A percentile compares a stretch with the other conserved stretches of the same genome.
Conservation (phyloP, 371 early-diverging fungal genomes). For the Choanephora cucurbitarum region DNA sequence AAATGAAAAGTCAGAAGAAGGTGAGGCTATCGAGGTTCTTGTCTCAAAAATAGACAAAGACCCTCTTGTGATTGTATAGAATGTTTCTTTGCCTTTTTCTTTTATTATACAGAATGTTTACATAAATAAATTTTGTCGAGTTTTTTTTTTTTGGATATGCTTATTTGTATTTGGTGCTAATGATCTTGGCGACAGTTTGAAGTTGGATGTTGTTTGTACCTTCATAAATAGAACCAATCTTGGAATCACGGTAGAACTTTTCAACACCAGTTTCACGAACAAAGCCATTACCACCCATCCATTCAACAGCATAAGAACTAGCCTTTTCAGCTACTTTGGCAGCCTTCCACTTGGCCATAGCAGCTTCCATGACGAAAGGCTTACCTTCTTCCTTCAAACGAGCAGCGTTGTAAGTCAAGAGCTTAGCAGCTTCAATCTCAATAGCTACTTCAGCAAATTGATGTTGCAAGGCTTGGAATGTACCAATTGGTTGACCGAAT, state of each 20-base stretch:
- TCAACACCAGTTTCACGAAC: slow-evolving; percentile 78
- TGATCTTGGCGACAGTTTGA: slow-evolving; percentile 92
- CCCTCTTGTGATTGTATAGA: slow-evolving; percentile 69
- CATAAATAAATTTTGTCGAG: neutral
- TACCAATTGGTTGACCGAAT: slow-evolving; percentile 86
- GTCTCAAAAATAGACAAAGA: slow-evolving; percentile 74
- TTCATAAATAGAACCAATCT: slow-evolving; percentile 89
- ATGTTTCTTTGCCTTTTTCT: neutral
- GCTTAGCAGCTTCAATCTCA: slow-evolving; percentile 95
- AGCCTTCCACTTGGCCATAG: slow-evolving; percentile 96
- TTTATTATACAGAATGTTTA: neutral
- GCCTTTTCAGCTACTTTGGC: slow-evolving; percentile 95
- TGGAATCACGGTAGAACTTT: slow-evolving; percentile 96
- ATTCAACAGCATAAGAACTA: slow-evolving; percentile 91
- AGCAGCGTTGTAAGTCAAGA: slow-evolving; percentile 97
- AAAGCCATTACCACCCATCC: slow-evolving; percentile 98
- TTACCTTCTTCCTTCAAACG: slow-evolving; percentile 93
- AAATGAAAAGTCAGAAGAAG: slow-evolving; percentile 44
- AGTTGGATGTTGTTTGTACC: slow-evolving; percentile 96
- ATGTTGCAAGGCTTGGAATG: slow-evolving; percentile 97
- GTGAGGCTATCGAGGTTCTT: slow-evolving; percentile 58
- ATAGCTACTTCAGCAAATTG: slow-evolving; percentile 95
- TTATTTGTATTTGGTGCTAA: slow-evolving; percentile 69
- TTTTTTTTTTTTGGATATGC: slow-evolving; percentile 11
- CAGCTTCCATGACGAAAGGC: slow-evolving; percentile 92